These are phyloP conservation scores for Zymoseptoria tritici DNA, from an alignment of 2,329 filamentous ascomycete species.

Conservation along the genomic window DNA sequence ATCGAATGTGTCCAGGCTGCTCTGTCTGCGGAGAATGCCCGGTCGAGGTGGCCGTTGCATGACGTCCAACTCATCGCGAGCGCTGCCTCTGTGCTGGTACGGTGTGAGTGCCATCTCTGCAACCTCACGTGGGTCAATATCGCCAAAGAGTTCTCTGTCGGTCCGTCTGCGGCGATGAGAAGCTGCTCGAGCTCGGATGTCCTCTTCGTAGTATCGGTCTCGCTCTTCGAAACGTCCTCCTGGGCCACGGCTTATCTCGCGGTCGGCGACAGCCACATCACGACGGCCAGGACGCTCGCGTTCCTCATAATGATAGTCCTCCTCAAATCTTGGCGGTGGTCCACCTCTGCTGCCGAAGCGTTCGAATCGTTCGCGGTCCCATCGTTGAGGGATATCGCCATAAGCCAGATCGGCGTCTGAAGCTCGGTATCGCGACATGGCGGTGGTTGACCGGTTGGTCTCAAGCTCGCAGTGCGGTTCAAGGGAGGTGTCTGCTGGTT, in stretches of 20 bases:
- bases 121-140: constrained; percentile 39
- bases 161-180: constrained; percentile 26
- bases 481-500: background rate
- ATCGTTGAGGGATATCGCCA: constrained; percentile 41
- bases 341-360: constrained; percentile 33
- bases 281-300: constrained; percentile 33
- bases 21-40: constrained; percentile 68
- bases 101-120: constrained; percentile 49
- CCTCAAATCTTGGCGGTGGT: constrained; percentile 29
- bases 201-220: constrained; percentile 46
- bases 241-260: constrained; percentile 27
- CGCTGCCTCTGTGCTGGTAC: constrained; percentile 47
- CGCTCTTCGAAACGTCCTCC: constrained; percentile 43
- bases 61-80: constrained; percentile 46
- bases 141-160: constrained; percentile 40
- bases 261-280: constrained; percentile 38
- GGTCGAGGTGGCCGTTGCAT: constrained; percentile 51
- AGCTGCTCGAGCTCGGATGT: constrained; percentile 23
- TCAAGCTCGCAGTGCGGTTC: background rate
- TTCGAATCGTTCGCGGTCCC: constrained; percentile 46
- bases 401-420: constrained; percentile 39
- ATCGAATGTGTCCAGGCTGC: constrained; percentile 85
- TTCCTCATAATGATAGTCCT: constrained; percentile 37
- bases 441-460: background rate
- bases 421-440: constrained; percentile 22